phyloP scores from a whole-genome alignment of 139 green algal genomes.

The Tetradesmus lagerheimii region DNA sequence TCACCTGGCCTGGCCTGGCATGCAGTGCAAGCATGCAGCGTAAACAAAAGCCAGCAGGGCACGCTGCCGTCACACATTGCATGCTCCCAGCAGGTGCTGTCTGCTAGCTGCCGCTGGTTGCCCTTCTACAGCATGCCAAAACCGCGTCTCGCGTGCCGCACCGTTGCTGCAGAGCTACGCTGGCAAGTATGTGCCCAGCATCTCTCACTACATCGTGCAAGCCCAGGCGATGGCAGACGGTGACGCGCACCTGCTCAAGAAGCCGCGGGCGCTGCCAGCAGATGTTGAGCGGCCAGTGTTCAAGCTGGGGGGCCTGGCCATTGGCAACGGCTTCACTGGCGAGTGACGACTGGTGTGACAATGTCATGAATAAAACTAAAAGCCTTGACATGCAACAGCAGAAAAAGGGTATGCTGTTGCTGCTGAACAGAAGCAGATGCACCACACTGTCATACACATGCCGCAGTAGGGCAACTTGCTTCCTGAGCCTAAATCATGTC shows the following conservation, averaged over 20 bases:
- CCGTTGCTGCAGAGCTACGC: constrained; percentile 47
- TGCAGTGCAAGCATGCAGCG: too few species aligned
- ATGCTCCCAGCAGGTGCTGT: too few species aligned
- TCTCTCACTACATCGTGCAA: constrained; percentile 68
- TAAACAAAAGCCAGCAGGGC: too few species aligned
- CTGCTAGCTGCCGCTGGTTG: not conserved
- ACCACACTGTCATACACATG: too few species aligned
- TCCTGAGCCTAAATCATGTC: too few species aligned
- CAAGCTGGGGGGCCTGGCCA: constrained; percentile 59
- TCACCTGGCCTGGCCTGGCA: too few species aligned
- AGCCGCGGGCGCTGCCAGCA: not conserved
- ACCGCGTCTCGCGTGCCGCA: not conserved
- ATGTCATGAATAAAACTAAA: too few species aligned
- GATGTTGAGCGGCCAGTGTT: constrained; percentile 57
- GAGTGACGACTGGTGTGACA: not conserved
- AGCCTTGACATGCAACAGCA: too few species aligned
- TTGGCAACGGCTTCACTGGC: constrained; percentile 74
- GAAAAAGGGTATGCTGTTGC: not conserved
- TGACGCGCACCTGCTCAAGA: constrained; percentile 42
- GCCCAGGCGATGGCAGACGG: constrained; percentile 47
- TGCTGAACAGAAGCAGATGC: too few species aligned
- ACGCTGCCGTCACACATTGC: too few species aligned
- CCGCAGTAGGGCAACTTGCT: too few species aligned
- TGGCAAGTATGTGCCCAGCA: constrained; percentile 72
- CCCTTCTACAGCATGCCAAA: not conserved